These are phyloP conservation scores for Mycena maculata DNA, from an alignment of 768 basidiomycete species.

Conservation along the genomic window DNA sequence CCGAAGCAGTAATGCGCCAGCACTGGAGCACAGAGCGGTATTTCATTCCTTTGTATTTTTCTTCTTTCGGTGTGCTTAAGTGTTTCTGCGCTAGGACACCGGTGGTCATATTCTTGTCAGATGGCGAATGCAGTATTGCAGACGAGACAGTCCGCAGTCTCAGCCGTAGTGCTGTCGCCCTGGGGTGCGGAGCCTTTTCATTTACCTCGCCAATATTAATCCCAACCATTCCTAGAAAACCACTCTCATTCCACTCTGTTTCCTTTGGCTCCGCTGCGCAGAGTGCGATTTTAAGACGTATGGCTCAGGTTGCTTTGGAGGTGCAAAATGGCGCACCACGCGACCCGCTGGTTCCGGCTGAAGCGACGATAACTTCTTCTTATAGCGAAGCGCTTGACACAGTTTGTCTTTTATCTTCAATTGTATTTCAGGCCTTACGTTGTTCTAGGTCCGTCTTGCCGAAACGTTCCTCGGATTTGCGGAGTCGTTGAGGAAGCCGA, in stretches of 20 bases:
- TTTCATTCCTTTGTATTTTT: neutral
- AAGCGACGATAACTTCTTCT: conserved; percentile 51
- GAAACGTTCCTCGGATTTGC: conserved; percentile 65
- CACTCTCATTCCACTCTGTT: conserved; percentile 64
- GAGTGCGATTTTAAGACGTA: conserved; percentile 49
- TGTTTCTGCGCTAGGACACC: conserved; percentile 49
- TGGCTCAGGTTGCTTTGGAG: conserved; percentile 58
- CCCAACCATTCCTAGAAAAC: conserved; percentile 48
- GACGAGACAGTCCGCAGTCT: conserved; percentile 56
- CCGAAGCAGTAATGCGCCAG: conserved; percentile 51
- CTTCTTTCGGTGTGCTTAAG: neutral
- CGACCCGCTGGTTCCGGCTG: conserved; percentile 49
- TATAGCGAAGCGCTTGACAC: conserved; percentile 62
- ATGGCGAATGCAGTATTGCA: conserved; percentile 58
- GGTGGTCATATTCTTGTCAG: conserved; percentile 66
- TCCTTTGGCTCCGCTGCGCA: conserved; percentile 54
- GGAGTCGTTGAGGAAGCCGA: conserved; percentile 62
- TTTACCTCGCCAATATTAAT: neutral
- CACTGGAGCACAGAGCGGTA: conserved; percentile 67
- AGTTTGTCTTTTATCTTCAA: conserved; percentile 42
- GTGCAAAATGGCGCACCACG: conserved; percentile 55
- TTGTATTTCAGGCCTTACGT: neutral
- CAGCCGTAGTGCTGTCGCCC: conserved; percentile 53
- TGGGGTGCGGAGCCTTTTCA: conserved; percentile 50
- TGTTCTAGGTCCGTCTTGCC: conserved; percentile 57